Base-by-base conservation (phyloP, 2,329 filamentous ascomycete genomes). In the Cadophora gregata region DNA sequence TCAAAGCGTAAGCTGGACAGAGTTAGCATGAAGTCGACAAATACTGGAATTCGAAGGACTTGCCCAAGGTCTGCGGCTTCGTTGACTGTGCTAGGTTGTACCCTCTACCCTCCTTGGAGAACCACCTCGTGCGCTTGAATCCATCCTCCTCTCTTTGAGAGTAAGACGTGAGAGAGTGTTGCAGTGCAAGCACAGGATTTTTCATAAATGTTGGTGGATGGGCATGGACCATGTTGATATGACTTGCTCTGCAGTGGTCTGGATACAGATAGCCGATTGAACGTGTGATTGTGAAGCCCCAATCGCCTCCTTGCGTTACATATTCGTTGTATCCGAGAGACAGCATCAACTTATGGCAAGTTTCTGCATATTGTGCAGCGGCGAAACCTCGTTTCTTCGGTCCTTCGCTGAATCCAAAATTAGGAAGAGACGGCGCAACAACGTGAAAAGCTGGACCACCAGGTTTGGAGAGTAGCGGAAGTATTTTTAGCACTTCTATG, bases 21-120 rank as follows among this genome's bases (percentile, higher is more conserved):
- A 4, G 14, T 42, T 16, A 42, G 14, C 19, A 42, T 3, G 6
- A 16, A 16, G 38, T 42, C 14, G 12, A 42, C 2, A 42, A 42
- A 5, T 36, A 19, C 38, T 19, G 5, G 14, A 16, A 0, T 86
- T 82, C 3, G 94, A 81, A 0, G 82, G 87, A 73, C 19, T 42
- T 92, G 92, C 0, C 88, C 89, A 0, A 94, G 75, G 92, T 95
- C 61, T 92, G 87, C 0, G 92, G 92, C 65, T 90, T 89, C 0
- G 91, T 93, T 14, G 80, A 79, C 72, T 93, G 90, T 67, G 85
- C 78, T 1, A 81, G 67, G 69, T 84, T 82, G 75, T 93, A 93
- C 2, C 85, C 87, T 9, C 78, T 79, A 4, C 79, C 68, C 8
- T 80, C 81, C 12, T 88, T 83, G 27, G 78, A 79, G 76, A 92